A percentile compares a stretch with the other conserved stretches of the same genome.
Evolutionary conservation across 108 stramenopile genomes (phyloP).

Genomic region (Nannochloropsis gaditana): DNA sequence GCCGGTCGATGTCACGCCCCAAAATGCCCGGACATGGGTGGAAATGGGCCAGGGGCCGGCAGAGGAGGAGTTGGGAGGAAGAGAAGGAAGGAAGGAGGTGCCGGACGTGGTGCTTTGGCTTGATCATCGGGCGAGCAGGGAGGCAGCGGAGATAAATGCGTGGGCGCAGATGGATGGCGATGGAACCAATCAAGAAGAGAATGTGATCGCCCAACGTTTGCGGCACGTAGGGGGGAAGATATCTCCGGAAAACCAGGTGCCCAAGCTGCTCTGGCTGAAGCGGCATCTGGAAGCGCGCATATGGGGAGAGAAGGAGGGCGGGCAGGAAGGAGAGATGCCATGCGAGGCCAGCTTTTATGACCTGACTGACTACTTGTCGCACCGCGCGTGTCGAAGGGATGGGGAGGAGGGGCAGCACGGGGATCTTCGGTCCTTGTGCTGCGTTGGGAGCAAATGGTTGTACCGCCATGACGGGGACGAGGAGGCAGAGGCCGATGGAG

Average conservation of each 20-base stretch:
- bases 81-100: not conserved
- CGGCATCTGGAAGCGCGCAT: not conserved
- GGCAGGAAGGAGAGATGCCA: not conserved
- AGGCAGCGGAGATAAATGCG: constrained; percentile 29
- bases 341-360: constrained; percentile 9
- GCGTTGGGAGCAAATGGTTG: constrained; percentile 35
- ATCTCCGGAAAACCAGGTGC: constrained; percentile 39
- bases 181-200: not conserved
- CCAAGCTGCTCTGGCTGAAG: constrained; percentile 31
- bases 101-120: constrained; percentile 36
- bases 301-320: constrained; percentile 8
- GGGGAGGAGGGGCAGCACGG: not conserved
- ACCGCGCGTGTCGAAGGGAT: constrained; percentile 13
- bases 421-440: constrained; percentile 26
- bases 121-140: constrained; percentile 33
- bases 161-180: not conserved
- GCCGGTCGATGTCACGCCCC: constrained; percentile 18
- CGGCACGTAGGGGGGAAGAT: constrained; percentile 27
- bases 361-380: constrained; percentile 31
- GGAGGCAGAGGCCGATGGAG: not conserved
- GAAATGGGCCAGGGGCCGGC: not conserved
- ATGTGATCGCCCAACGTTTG: not conserved
- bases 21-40: not conserved
- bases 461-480: constrained; percentile 2
- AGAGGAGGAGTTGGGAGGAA: not conserved